Percentiles rank a stretch among this genome's conserved stretches.
phyloP scores from a whole-genome alignment of 495 filamentous ascomycete species.

The Lophiostoma macrostomum region DNA sequence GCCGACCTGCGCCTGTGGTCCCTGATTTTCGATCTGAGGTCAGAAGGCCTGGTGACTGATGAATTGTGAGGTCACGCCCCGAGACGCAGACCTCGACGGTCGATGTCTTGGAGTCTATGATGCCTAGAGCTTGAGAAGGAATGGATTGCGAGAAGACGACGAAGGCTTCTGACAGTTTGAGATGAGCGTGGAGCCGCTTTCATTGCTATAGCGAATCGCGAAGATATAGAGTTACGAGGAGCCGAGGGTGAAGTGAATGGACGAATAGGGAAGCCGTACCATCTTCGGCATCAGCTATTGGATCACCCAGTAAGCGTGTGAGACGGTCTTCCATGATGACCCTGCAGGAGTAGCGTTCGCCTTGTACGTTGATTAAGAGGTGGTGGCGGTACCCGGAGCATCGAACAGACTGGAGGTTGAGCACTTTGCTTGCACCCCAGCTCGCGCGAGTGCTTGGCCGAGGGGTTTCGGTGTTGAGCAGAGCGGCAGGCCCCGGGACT shows the following conservation, averaged over 20 bases:
- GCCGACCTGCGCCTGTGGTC: constrained; percentile 84
- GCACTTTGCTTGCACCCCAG: too few species aligned
- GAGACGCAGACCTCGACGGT: constrained; percentile 66
- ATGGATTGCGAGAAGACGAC: constrained; percentile 74
- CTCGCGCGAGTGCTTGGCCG: too few species aligned
- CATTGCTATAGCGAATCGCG: constrained; percentile 1
- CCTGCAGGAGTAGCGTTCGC: too few species aligned
- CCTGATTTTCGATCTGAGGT: constrained; percentile 73
- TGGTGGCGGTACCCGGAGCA: too few species aligned
- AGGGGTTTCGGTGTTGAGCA: too few species aligned
- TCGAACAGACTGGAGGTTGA: too few species aligned
- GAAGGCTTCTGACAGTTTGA: constrained; percentile 67
- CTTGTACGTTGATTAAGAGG: too few species aligned
- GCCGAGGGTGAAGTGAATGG: not conserved
- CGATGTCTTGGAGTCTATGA: constrained; percentile 67
- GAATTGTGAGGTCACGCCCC: constrained; percentile 68
- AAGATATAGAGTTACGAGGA: not conserved
- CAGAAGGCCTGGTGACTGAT: constrained; percentile 81
- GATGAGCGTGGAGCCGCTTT: not conserved
- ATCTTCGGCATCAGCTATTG: constrained; percentile 40
- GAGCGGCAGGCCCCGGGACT: too few species aligned
- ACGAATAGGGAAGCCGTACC: constrained; percentile 23
- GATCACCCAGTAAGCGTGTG: constrained; percentile 36
- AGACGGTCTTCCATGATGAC: constrained; percentile 29
- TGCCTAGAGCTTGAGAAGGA: constrained; percentile 76